These are phyloP conservation scores for Colletotrichum viniferum DNA, from an alignment of 2,329 filamentous ascomycete species.

Conservation along the genomic window DNA sequence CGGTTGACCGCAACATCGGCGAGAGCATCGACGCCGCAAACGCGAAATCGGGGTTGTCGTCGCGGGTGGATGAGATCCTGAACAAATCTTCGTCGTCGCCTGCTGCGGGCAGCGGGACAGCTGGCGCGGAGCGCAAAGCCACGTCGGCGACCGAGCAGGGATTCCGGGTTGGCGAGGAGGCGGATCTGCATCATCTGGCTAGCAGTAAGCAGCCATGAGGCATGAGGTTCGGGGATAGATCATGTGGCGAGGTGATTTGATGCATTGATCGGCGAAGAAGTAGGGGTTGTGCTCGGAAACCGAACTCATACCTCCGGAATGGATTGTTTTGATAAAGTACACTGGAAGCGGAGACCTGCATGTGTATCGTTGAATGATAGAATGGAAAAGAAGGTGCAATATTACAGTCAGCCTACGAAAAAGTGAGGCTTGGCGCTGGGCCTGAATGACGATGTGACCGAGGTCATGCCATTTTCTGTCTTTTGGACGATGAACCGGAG, in stretches of 20 bases:
- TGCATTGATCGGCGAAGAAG: not conserved
- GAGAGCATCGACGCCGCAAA: slow-evolving; percentile 7
- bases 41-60: not conserved
- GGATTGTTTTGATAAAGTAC: not conserved
- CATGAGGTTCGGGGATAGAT: not conserved
- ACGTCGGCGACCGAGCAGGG: not conserved
- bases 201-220: slow-evolving; percentile 14
- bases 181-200: slow-evolving; percentile 4
- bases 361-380: not conserved
- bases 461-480: not conserved
- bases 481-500: not conserved
- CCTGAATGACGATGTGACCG: not conserved
- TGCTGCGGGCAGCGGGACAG: not conserved
- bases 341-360: rapidly evolving
- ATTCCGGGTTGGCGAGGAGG: slow-evolving; percentile 1
- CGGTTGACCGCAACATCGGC: slow-evolving; percentile 4
- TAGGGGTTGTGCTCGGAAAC: not conserved
- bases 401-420: rapidly evolving
- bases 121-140: not conserved
- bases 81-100: not conserved
- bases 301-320: not conserved
- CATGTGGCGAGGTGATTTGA: rapidly evolving
- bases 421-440: not conserved
- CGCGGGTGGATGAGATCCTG: slow-evolving; percentile 4
- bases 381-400: not conserved